phyloP scores from a whole-genome alignment of 331 rosid genomes.

The Saraca asoca region DNA sequence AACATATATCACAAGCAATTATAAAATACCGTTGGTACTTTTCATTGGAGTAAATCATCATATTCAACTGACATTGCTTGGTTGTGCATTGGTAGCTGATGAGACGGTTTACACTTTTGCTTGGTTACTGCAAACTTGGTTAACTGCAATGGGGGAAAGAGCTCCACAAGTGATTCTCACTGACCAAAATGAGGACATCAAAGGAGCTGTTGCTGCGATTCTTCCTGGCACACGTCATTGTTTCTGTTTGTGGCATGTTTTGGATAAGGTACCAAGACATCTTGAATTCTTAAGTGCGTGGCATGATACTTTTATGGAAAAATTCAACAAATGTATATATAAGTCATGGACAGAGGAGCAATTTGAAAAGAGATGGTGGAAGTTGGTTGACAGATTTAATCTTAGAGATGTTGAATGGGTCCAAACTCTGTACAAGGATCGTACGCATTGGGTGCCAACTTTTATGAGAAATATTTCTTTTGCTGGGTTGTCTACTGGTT shows the following conservation, averaged over 20 bases:
- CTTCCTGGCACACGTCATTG: slow-evolving; percentile 87
- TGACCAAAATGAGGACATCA: slow-evolving; percentile 72
- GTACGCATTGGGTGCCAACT: slow-evolving; percentile 75
- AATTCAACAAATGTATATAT: slow-evolving; percentile 61
- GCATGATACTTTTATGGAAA: slow-evolving; percentile 65
- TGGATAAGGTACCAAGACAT: slow-evolving; percentile 71
- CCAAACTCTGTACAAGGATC: slow-evolving; percentile 69
- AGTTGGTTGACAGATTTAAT: slow-evolving; percentile 64
- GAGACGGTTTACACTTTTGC: slow-evolving; percentile 63
- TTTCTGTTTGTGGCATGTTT: slow-evolving; percentile 79
- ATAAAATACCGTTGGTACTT: slow-evolving; percentile 78
- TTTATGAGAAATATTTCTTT: slow-evolving; percentile 72
- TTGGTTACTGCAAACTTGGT: slow-evolving; percentile 92
- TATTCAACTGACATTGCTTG: slow-evolving; percentile 76
- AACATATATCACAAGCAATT: slow-evolving; percentile 74
- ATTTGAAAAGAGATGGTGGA: slow-evolving; percentile 86
- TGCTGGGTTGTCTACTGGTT: slow-evolving; percentile 70
- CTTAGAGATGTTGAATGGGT: slow-evolving; percentile 74
- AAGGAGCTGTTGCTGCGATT: slow-evolving; percentile 67
- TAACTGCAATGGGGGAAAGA: slow-evolving; percentile 84
- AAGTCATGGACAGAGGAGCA: slow-evolving; percentile 81
- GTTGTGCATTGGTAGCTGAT: slow-evolving; percentile 90
- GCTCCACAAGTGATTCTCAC: slow-evolving; percentile 81
- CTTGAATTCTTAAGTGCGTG: slow-evolving; percentile 67
- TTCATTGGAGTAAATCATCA: slow-evolving; percentile 90